Conservation (phyloP, 2,329 filamentous ascomycete genomes). For the Phaeophleospora eucalypticola region DNA sequence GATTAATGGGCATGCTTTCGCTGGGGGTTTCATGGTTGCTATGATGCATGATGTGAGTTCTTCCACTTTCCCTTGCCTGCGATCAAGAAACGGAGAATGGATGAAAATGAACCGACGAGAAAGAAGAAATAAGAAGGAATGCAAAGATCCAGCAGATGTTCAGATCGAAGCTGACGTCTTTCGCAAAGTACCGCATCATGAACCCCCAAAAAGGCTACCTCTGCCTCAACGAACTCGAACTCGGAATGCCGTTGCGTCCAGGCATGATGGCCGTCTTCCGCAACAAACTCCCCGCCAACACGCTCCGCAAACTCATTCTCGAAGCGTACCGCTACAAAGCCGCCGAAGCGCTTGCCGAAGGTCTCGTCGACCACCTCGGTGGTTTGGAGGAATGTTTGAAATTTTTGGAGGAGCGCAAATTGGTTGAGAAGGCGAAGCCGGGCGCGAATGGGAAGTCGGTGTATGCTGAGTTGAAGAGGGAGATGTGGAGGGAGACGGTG, state of each 20-base stretch:
- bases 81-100: too few species aligned
- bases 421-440: constrained; percentile 54
- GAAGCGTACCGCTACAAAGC: constrained; percentile 67
- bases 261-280: constrained; percentile 73
- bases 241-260: constrained; percentile 69
- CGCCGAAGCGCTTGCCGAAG: constrained; percentile 58
- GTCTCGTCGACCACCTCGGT: constrained; percentile 65
- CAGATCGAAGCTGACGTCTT: too few species aligned
- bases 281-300: constrained; percentile 55
- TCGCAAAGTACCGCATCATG: constrained; percentile 69
- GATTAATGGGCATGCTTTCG: constrained; percentile 76
- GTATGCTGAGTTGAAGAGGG: constrained; percentile 68
- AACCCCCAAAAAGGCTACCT: constrained; percentile 66
- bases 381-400: constrained; percentile 59
- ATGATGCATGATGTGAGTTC: constrained; percentile 64
- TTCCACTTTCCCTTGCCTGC: neutral
- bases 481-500: constrained; percentile 68
- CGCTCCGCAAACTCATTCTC: constrained; percentile 64
- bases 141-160: too few species aligned
- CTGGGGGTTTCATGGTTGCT: constrained; percentile 74
- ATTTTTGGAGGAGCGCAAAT: constrained; percentile 56
- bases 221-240: constrained; percentile 77
- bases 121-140: too few species aligned
- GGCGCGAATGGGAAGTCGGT: constrained; percentile 52
- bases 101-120: too few species aligned